Evolutionary conservation across 1,284 basidiomycete species (phyloP).

Genomic region (Salmacisia buchloeana): DNA sequence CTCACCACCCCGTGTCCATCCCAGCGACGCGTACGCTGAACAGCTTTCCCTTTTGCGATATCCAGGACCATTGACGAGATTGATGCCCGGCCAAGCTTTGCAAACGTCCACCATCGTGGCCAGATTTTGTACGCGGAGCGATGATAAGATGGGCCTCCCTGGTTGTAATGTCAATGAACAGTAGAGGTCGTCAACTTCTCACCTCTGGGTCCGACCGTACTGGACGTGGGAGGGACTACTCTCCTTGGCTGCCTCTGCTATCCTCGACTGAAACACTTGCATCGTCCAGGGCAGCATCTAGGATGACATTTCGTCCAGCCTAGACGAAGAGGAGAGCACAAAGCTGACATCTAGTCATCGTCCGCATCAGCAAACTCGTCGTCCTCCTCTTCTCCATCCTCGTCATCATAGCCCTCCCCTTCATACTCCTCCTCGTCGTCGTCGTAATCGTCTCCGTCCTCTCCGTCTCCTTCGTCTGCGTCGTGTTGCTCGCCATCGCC

Average conservation of each 20-base stretch:
- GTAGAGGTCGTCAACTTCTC: too few species aligned
- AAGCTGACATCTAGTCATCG: background rate
- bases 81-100: slow-evolving; percentile 15
- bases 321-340: background rate
- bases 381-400: slow-evolving; percentile 9
- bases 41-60: background rate
- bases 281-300: too few species aligned
- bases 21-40: background rate
- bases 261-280: too few species aligned
- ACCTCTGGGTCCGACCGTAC: too few species aligned
- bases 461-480: slow-evolving; percentile 9
- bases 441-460: slow-evolving; percentile 12
- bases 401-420: slow-evolving; percentile 9
- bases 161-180: too few species aligned
- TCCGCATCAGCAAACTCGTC: background rate
- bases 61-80: slow-evolving; percentile 14
- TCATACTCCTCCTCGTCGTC: slow-evolving; percentile 6
- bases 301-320: too few species aligned
- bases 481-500: background rate
- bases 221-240: too few species aligned
- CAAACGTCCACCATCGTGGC: slow-evolving; percentile 19
- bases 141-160: too few species aligned
- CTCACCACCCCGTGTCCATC: background rate
- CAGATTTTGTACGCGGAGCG: slow-evolving; percentile 12
- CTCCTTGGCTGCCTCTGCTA: too few species aligned